phyloP scores from a whole-genome alignment of 2,329 filamentous ascomycete species.

The Aspergillus sp. region DNA sequence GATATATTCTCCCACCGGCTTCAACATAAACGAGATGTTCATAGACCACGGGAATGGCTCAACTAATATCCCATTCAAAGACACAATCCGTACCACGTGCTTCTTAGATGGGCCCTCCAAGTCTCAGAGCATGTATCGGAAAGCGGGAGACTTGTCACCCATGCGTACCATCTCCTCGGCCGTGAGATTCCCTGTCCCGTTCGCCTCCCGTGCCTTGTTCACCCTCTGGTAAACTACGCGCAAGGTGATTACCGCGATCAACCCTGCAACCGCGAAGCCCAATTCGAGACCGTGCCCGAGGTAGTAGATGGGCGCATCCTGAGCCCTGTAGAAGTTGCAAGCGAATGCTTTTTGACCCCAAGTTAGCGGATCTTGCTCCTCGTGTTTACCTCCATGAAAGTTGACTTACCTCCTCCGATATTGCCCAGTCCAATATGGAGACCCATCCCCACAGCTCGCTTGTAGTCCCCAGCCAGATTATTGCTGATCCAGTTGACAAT shows the following conservation, averaged over 20 bases:
- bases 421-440: conserved; percentile 68
- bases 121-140: conserved; percentile 59
- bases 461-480: conserved; percentile 61
- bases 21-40: no score
- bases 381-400: neutral
- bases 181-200: conserved; percentile 46
- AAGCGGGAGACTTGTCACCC: conserved; percentile 67
- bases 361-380: neutral
- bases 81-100: no score
- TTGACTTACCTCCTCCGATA: conserved; percentile 38
- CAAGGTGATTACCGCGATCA: conserved; percentile 50
- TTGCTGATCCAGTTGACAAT: conserved; percentile 62
- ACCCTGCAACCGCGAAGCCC: conserved; percentile 53
- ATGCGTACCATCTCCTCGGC: conserved; percentile 59
- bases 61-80: no score
- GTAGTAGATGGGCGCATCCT: conserved; percentile 55
- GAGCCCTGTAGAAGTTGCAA: conserved; percentile 69
- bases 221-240: conserved; percentile 59
- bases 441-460: conserved; percentile 65
- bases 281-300: conserved; percentile 58
- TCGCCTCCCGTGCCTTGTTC: conserved; percentile 61
- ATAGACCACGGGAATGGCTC: no score
- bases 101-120: no score
- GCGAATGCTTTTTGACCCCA: conserved; percentile 60
- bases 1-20: no score